Evolutionary conservation across 2,329 filamentous ascomycete genomes (phyloP), one percentile per base, ranked within the genome.

Genomic region (Pseudogymnoascus sp.): DNA sequence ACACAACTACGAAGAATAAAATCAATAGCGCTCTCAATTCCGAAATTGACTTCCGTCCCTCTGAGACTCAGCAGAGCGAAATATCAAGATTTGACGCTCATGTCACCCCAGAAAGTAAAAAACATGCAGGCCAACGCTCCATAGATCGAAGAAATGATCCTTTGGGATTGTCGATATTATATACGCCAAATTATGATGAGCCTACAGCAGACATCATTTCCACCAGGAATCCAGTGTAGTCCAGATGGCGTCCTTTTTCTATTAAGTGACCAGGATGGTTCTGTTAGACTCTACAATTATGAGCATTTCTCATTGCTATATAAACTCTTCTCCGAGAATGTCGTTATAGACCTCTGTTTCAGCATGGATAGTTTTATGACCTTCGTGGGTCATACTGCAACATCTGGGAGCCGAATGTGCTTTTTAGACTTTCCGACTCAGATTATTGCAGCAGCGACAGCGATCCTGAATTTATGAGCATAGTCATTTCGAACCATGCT

Each of bases 171-270:
- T 66, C 25, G 38, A 50, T 68, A 12, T 11, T 70, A 1, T 63
- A 68, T 18, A 18, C 47, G 2, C 69, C 68, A 16, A 33, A 61
- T 0, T 23, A 23, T 14, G 33, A 8, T 8, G 47, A 35, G 2
- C 64, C 63, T 2, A 16, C 53, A 3, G 23, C 69, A 12, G 72
- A 74, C 59, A 65, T 73, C 6, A 70, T 78, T 1, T 4, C 59
- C 59, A 25, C 44, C 25, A 14, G 40, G 50, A 8, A 37, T 66
- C 11, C 44, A 40, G 8, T 37, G 28, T 5, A 67, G 66, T 40
- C 53, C 65, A 10, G 53, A 67, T 31, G 66, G 65, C 3, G 62
- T 37, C 11, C 47, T 66, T 8, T 59, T 67, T 60, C 60, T 56
- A 14, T 65, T 62, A 11, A 40, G 60, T 37, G 47, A 63, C 21